A percentile compares a stretch with the other conserved stretches of the same genome.
phyloP scores from a whole-genome alignment of 179 eudicot genomes.

The Actinidia chinensis region DNA sequence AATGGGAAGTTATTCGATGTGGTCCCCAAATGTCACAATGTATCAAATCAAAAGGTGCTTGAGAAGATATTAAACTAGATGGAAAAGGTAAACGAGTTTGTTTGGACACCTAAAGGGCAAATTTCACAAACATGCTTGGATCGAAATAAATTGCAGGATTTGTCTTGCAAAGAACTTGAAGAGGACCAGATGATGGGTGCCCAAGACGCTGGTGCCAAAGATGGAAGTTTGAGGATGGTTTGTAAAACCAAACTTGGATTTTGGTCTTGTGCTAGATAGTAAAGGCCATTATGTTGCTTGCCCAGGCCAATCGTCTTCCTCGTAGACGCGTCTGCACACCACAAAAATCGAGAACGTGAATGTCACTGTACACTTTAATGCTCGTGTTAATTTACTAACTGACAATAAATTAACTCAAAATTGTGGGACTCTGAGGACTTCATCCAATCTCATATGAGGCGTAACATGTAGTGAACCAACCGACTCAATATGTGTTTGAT shows the following conservation, averaged over 20 bases:
- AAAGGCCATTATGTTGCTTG: constrained; percentile 13
- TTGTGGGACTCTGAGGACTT: constrained; percentile 8
- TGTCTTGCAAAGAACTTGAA: background rate
- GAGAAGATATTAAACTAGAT: constrained; percentile 4
- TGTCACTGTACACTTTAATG: background rate
- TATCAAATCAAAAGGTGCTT: constrained; percentile 11
- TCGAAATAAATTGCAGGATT: background rate
- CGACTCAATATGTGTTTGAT: background rate
- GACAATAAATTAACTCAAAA: constrained; percentile 9
- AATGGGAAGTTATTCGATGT: background rate
- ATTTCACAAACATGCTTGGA: constrained; percentile 11
- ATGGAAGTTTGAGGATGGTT: no score
- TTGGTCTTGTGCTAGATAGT: constrained; percentile 4
- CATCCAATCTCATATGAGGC: background rate
- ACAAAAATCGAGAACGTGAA: constrained; percentile 11
- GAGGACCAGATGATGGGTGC: background rate
- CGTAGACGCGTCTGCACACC: constrained; percentile 1
- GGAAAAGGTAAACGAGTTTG: constrained; percentile 17
- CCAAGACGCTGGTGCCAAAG: background rate
- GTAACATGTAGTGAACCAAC: background rate
- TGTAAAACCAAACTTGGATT: no score
- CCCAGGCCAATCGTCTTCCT: constrained; percentile 17
- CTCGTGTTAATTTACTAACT: background rate
- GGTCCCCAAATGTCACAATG: constrained; percentile 16
- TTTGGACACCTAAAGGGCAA: constrained; percentile 2